A percentile compares a stretch with the other conserved stretches of the same genome.
These are phyloP conservation scores for Rhodotorula sphaerocarpa DNA, from an alignment of 768 basidiomycete genomes.

Conservation along the genomic window DNA sequence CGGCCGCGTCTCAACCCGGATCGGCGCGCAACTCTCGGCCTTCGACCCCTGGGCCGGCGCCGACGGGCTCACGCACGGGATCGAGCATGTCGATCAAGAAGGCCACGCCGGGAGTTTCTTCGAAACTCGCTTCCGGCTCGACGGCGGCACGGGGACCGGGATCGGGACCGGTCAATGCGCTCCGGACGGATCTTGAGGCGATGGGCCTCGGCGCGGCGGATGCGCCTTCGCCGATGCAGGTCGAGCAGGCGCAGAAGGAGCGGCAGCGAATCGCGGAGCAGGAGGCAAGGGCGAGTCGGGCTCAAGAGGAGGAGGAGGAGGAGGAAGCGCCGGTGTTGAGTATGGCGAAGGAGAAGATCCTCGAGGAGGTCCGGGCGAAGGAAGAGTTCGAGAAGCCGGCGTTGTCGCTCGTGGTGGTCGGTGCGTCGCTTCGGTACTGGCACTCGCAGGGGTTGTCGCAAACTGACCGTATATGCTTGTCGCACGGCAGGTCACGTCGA, in stretches of 20 bases:
- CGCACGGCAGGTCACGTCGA: constrained; percentile 76
- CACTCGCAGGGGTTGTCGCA: too few relatives aligned
- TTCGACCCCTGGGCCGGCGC: background rate
- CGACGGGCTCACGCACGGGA: background rate
- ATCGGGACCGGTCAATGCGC: constrained; percentile 6
- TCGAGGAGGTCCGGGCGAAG: constrained; percentile 64
- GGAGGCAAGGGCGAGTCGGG: constrained; percentile 18
- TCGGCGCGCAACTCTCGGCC: background rate
- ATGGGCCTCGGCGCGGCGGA: constrained; percentile 40
- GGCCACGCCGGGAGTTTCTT: background rate
- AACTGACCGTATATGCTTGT: background rate
- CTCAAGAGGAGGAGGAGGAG: constrained; percentile 42
- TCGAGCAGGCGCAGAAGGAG: constrained; percentile 48
- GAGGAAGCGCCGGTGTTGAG: constrained; percentile 56
- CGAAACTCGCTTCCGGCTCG: background rate
- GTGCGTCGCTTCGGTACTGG: constrained; percentile 50
- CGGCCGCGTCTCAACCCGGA: background rate
- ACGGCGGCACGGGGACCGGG: background rate
- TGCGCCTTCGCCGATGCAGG: constrained; percentile 67
- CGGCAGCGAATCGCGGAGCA: too few relatives aligned
- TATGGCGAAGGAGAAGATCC: constrained; percentile 67
- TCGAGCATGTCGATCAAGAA: background rate
- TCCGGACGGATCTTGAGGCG: constrained; percentile 24
- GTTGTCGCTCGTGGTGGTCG: constrained; percentile 83
- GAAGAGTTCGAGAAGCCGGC: constrained; percentile 54